These are phyloP conservation scores for Rostrohypoxylon terebratum DNA, from an alignment of 495 filamentous ascomycete genomes.

Conservation along the genomic window DNA sequence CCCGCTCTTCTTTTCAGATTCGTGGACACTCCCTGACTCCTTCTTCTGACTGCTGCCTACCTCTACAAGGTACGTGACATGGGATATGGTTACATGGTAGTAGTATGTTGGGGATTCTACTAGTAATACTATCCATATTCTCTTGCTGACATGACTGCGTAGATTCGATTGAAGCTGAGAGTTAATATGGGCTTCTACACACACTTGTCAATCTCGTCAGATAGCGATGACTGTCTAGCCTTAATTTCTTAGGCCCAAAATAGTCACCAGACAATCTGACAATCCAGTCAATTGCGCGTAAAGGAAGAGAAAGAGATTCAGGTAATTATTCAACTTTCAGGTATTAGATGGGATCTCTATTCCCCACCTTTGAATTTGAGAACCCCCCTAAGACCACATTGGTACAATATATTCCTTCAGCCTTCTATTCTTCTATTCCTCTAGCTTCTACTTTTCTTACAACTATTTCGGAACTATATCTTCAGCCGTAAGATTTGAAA, in stretches of 20 bases:
- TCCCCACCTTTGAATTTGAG: slow-evolving; percentile 37
- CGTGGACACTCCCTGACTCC: not conserved
- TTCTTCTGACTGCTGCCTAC: slow-evolving; percentile 21
- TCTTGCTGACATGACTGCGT: slow-evolving; percentile 11
- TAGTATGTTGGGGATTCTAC: not conserved
- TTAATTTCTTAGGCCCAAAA: slow-evolving; percentile 23
- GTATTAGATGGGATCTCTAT: slow-evolving; percentile 23
- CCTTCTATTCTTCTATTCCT: slow-evolving; percentile 19
- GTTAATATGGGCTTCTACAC: not conserved
- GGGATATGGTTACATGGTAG: not conserved
- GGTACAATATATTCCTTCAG: too few species aligned
- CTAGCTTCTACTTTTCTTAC: slow-evolving; percentile 15
- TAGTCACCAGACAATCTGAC: slow-evolving; percentile 5
- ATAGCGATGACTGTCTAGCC: slow-evolving; percentile 14
- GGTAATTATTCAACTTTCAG: too few species aligned
- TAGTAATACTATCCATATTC: not conserved
- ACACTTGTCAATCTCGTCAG: slow-evolving; percentile 1
- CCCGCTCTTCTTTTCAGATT: slow-evolving; percentile 9
- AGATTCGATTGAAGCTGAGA: not conserved
- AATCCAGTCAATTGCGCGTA: slow-evolving; percentile 12
- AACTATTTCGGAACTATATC: not conserved
- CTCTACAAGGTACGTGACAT: not conserved
- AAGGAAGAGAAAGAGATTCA: slow-evolving; percentile 14
- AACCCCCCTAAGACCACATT: slow-evolving; percentile 6
- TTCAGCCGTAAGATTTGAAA: slow-evolving; percentile 14